A percentile compares a stretch with the other conserved stretches of the same genome.
phyloP scores from a whole-genome alignment of 106 monocot genomes.

The Xerophyta viscosa region DNA sequence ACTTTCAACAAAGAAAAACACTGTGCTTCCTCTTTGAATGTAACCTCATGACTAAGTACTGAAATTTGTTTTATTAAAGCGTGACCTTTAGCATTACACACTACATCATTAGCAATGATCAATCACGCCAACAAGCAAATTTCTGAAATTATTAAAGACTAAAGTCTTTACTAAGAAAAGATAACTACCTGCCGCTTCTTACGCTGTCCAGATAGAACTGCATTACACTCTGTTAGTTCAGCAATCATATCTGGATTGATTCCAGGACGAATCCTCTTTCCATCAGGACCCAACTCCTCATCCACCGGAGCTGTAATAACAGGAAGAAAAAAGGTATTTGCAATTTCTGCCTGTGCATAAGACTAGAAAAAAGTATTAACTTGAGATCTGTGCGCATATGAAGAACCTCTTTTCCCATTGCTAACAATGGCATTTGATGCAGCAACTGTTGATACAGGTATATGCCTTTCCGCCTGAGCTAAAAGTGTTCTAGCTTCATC shows the following conservation, averaged over 20 bases:
- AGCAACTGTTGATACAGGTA: conserved; percentile 34
- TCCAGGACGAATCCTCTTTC: conserved; percentile 88
- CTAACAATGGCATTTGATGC: conserved; percentile 26
- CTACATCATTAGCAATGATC: no score
- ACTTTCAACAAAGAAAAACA: no score
- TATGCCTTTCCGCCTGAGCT: conserved; percentile 82
- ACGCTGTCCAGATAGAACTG: conserved; percentile 72
- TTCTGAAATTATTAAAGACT: no score
- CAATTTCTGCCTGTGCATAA: no score
- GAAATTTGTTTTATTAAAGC: no score
- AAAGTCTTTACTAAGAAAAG: no score
- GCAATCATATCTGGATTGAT: conserved; percentile 62
- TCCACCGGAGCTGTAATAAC: conserved; percentile 45
- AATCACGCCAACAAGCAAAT: no score
- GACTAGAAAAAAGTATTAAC: no score
- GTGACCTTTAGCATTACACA: no score
- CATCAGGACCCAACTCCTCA: conserved; percentile 78
- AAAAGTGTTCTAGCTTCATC: conserved; percentile 82
- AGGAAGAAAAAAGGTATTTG: no score
- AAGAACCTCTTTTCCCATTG: conserved; percentile 75
- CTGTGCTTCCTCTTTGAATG: no score
- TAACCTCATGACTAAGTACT: no score
- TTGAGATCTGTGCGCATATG: not conserved
- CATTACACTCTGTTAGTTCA: conserved; percentile 85
- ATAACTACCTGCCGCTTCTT: conserved; percentile 96